Percentiles rank a stretch among this genome's conserved stretches.
phyloP scores from a whole-genome alignment of 2,329 filamentous ascomycete species.

The Gnomoniopsis smithogilvyi region DNA sequence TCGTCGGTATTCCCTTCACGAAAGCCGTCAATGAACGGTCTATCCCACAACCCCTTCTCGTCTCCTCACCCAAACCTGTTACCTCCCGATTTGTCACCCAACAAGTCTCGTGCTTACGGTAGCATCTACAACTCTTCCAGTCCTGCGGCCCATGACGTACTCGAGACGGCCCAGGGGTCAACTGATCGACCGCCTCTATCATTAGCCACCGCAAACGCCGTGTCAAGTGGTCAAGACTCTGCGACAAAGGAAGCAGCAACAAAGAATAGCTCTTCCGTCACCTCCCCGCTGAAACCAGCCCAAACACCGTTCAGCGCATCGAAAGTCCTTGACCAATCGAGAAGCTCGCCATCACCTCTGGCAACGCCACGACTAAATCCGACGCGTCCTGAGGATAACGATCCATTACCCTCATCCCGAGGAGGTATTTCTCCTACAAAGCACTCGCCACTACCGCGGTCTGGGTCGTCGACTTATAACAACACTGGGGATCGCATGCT shows the following conservation, averaged over 20 bases:
- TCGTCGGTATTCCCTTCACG: constrained; percentile 3
- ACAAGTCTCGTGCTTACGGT: constrained; percentile 36
- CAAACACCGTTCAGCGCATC: constrained; percentile 15
- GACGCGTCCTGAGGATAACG: constrained; percentile 26
- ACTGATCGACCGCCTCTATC: constrained; percentile 11
- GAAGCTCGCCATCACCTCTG: constrained; percentile 22
- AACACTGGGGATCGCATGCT: constrained; percentile 26
- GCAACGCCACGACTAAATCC: constrained; percentile 18
- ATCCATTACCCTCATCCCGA: constrained; percentile 39
- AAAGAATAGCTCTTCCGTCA: constrained; percentile 23
- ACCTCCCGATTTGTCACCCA: constrained; percentile 38
- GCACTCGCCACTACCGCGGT: constrained; percentile 39
- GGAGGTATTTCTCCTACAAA: constrained; percentile 52
- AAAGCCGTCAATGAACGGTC: constrained; percentile 27
- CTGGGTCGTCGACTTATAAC: constrained; percentile 20
- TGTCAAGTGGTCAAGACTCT: constrained; percentile 18
- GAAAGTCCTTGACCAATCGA: constrained; percentile 16
- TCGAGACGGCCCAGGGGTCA: constrained; percentile 7
- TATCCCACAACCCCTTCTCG: constrained; percentile 37
- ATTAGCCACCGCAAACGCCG: constrained; percentile 22
- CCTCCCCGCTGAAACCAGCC: constrained; percentile 17
- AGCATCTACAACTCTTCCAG: constrained; percentile 33
- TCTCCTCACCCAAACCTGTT: constrained; percentile 39
- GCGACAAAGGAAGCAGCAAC: constrained; percentile 27
- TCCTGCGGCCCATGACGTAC: constrained; percentile 18